Evolutionary conservation across 1,284 basidiomycete genomes (phyloP).

Genomic region (Cutaneotrichosporon sp.): DNA sequence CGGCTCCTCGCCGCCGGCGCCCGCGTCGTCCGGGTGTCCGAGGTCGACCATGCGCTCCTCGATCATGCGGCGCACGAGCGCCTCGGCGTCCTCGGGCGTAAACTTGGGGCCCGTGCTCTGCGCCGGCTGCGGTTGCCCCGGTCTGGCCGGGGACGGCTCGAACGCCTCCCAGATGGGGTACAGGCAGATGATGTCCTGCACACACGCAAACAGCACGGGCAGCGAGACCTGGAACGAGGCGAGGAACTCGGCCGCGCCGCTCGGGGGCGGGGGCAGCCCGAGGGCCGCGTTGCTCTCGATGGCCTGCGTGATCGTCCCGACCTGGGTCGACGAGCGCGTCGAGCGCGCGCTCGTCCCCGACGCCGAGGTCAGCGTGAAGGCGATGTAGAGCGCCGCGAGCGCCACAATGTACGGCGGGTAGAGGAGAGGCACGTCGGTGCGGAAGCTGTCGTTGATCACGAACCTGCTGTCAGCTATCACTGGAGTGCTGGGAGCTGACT

Average conservation of each 20-base stretch:
- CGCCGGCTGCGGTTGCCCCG: slow-evolving; percentile 40
- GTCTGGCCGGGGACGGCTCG: slow-evolving; percentile 33
- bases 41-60: slow-evolving; percentile 66
- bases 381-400: slow-evolving; percentile 84
- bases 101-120: slow-evolving; percentile 27
- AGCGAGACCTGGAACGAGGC: slow-evolving; percentile 82
- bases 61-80: slow-evolving; percentile 66
- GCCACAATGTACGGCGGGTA: slow-evolving; percentile 95
- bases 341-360: slow-evolving; percentile 35
- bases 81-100: slow-evolving; percentile 47
- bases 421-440: slow-evolving; percentile 83
- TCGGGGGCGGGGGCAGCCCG: slow-evolving; percentile 38
- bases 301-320: slow-evolving; percentile 56
- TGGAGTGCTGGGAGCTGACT: not conserved
- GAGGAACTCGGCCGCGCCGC: slow-evolving; percentile 64
- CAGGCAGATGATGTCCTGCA: slow-evolving; percentile 86
- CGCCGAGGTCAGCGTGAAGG: slow-evolving; percentile 58
- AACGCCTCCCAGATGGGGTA: slow-evolving; percentile 86
- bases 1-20: slow-evolving; percentile 15
- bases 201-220: slow-evolving; percentile 76
- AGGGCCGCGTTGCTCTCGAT: slow-evolving; percentile 43
- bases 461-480: slow-evolving; percentile 71
- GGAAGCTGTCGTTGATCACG: slow-evolving; percentile 93
- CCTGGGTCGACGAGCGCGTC: slow-evolving; percentile 52
- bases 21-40: slow-evolving; percentile 57